Conservation (phyloP, 495 filamentous ascomycete genomes). For the Staphylotrichum tortipilum region DNA sequence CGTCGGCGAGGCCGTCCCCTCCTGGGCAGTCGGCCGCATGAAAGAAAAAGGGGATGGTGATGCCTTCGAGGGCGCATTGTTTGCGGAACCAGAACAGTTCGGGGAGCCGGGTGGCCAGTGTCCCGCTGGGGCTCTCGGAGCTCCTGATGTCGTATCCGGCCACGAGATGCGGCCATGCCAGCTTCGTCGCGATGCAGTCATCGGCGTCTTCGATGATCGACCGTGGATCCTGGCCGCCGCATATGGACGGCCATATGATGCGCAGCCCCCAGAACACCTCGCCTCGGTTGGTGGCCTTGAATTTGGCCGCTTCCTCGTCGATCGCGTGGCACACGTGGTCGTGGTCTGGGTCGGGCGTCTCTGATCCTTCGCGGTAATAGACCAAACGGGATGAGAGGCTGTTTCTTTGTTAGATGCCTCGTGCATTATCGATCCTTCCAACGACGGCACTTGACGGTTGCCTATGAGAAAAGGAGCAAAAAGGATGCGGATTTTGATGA, state of each 20-base stretch:
- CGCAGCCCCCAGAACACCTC: conserved; percentile 73
- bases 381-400: conserved; percentile 37
- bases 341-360: conserved; percentile 53
- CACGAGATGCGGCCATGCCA: conserved; percentile 67
- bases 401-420: neutral
- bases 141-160: conserved; percentile 85
- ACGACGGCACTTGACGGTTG: neutral
- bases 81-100: conserved; percentile 90
- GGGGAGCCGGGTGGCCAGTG: conserved; percentile 67
- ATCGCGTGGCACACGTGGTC: conserved; percentile 59
- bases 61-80: conserved; percentile 62
- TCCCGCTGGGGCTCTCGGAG: conserved; percentile 69
- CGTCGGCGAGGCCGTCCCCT: conserved; percentile 52
- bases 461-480: neutral
- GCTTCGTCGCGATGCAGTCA: conserved; percentile 71
- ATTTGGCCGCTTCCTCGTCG: conserved; percentile 69
- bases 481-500: no score
- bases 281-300: conserved; percentile 58
- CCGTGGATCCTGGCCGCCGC: conserved; percentile 49
- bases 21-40: conserved; percentile 82
- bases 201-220: conserved; percentile 71
- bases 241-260: conserved; percentile 77
- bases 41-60: conserved; percentile 93
- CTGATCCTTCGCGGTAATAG: conserved; percentile 51
- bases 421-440: neutral